Conservation (phyloP, 2,329 filamentous ascomycete species). For the Hysterium pulicare region DNA sequence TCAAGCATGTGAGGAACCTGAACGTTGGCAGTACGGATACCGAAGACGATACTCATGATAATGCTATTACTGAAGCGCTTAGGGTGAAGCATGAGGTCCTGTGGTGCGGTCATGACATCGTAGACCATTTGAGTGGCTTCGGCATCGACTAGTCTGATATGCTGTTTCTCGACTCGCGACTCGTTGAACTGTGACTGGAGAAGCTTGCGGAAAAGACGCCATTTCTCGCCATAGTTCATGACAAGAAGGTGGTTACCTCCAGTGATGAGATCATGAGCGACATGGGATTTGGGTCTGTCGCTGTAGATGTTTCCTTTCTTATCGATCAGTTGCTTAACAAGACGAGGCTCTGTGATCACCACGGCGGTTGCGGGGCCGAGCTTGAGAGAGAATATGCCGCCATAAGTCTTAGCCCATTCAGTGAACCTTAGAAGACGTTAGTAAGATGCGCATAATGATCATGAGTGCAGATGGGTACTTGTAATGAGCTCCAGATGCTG, state of each 20-base stretch:
- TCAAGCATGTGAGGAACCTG: slow-evolving; percentile 30
- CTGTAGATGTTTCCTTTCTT: slow-evolving; percentile 45
- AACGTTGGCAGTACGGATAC: slow-evolving; percentile 13
- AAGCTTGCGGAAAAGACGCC: slow-evolving; percentile 47
- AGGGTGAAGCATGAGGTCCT: slow-evolving; percentile 47
- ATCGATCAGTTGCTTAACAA: slow-evolving; percentile 46
- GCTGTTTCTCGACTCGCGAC: slow-evolving; percentile 41
- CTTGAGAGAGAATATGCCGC: slow-evolving; percentile 44
- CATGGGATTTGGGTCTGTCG: slow-evolving; percentile 41
- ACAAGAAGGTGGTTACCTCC: slow-evolving; percentile 47
- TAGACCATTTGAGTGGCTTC: slow-evolving; percentile 48
- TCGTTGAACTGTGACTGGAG: slow-evolving; percentile 48
- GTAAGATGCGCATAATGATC: not conserved
- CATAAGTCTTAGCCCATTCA: slow-evolving; percentile 44
- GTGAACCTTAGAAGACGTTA: slow-evolving; percentile 26
- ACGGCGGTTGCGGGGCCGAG: slow-evolving; percentile 40
- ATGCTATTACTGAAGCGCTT: slow-evolving; percentile 51
- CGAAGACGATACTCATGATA: slow-evolving; percentile 40
- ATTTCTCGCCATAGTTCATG: slow-evolving; percentile 47
- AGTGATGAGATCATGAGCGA: slow-evolving; percentile 44
- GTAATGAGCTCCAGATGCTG: not conserved
- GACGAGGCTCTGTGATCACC: slow-evolving; percentile 40
- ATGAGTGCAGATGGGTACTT: not conserved
- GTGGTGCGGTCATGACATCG: slow-evolving; percentile 42
- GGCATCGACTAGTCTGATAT: slow-evolving; percentile 45